Conservation (phyloP, 2,329 filamentous ascomycete genomes). For the Arthroderma uncinatum region DNA sequence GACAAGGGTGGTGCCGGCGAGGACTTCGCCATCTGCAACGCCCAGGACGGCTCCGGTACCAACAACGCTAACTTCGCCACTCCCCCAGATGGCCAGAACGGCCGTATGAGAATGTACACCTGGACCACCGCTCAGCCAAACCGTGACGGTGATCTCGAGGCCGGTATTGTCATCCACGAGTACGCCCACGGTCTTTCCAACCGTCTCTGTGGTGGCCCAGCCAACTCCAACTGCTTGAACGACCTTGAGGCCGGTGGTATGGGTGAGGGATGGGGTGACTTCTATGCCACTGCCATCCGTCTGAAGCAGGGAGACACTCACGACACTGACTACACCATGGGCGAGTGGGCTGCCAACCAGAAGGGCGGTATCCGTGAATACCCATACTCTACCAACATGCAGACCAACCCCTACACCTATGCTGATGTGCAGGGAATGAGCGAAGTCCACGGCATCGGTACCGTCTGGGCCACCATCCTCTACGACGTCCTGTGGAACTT, state of each 20-base stretch:
- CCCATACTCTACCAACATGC: constrained; percentile 12
- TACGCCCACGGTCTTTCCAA: constrained; percentile 13
- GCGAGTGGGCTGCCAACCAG: constrained; percentile 10
- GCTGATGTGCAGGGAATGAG: constrained; percentile 5
- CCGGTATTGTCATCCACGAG: constrained; percentile 14
- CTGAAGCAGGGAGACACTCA: constrained; percentile 11
- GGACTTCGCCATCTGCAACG: constrained; percentile 12
- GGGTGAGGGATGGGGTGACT: constrained; percentile 14
- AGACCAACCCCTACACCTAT: constrained; percentile 13
- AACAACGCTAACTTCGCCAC: constrained; percentile 15
- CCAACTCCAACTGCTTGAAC: constrained; percentile 11
- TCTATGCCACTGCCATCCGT: constrained; percentile 12
- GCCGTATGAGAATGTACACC: constrained; percentile 15
- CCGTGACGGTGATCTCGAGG: constrained; percentile 12
- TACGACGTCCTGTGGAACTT: constrained; percentile 14
- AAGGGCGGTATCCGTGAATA: constrained; percentile 12
- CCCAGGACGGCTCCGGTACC: constrained; percentile 13
- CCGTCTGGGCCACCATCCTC: constrained; percentile 13
- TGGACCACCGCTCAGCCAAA: constrained; percentile 13
- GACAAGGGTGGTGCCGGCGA: constrained; percentile 11
- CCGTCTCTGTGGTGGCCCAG: constrained; percentile 13
- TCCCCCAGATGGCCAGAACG: constrained; percentile 12
- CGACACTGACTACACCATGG: constrained; percentile 13
- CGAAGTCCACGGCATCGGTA: constrained; percentile 11
- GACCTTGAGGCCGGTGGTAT: constrained; percentile 14